Evolutionary conservation across 257 asterid species (phyloP).

Genomic region (Dorcoceras hygrometricum): DNA sequence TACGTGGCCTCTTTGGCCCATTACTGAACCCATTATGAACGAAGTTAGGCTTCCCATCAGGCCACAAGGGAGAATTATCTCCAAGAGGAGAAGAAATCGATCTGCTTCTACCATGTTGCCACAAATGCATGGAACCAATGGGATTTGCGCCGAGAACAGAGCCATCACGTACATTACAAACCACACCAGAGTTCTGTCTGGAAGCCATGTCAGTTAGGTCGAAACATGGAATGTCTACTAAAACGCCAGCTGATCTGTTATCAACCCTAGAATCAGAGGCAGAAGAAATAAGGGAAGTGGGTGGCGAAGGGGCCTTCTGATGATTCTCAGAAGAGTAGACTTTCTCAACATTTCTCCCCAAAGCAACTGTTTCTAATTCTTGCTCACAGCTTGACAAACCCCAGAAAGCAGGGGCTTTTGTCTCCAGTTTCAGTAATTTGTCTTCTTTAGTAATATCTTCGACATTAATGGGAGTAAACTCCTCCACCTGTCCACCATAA

Average conservation of each 20-base stretch:
- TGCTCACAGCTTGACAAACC: conserved; percentile 27
- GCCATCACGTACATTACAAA: conserved; percentile 39
- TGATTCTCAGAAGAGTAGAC: conserved; percentile 25
- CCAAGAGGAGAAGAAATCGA: conserved; percentile 50
- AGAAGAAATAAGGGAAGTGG: conserved; percentile 28
- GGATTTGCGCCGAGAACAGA: conserved; percentile 39
- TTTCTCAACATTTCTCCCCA: conserved; percentile 29
- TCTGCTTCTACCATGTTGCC: conserved; percentile 43
- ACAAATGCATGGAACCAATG: conserved; percentile 38
- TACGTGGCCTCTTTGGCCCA: conserved; percentile 92
- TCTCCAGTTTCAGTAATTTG: conserved; percentile 26
- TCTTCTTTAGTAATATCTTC: conserved; percentile 22
- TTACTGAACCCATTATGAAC: conserved; percentile 51
- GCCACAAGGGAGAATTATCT: conserved; percentile 53
- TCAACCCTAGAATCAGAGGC: conserved; percentile 29
- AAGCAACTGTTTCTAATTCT: conserved; percentile 26
- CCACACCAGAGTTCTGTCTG: conserved; percentile 41
- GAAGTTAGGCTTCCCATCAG: conserved; percentile 52
- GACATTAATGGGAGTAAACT: conserved; percentile 21
- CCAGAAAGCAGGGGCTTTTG: conserved; percentile 27
- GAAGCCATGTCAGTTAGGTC: conserved; percentile 41
- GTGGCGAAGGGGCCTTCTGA: conserved; percentile 27
- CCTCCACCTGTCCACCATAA: conserved; percentile 3
- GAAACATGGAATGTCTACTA: conserved; percentile 53
- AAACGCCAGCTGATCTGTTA: conserved; percentile 41